These are phyloP conservation scores for Malassezia cuniculi DNA, from an alignment of 1,284 basidiomycete species.

Conservation along the genomic window DNA sequence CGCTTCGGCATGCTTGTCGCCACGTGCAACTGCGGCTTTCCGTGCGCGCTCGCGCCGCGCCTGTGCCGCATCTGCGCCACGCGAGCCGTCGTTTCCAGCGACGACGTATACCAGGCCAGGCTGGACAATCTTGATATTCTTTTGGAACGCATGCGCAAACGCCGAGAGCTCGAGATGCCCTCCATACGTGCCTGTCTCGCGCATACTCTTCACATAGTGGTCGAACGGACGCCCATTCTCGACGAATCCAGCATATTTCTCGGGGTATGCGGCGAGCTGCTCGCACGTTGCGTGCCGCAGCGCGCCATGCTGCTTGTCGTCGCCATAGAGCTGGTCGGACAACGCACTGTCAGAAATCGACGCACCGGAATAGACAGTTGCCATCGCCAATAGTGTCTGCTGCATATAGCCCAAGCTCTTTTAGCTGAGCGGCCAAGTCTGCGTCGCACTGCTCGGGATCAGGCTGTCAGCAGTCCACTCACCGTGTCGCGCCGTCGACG, in stretches of 20 bases:
- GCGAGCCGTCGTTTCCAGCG: constrained; percentile 44
- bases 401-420: constrained; percentile 37
- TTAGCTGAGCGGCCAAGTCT: constrained; percentile 33
- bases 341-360: constrained; percentile 29
- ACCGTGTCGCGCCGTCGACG: too few species aligned
- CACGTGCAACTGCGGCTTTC: constrained; percentile 16
- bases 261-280: constrained; percentile 60
- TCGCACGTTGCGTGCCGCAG: constrained; percentile 59
- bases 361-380: constrained; percentile 40
- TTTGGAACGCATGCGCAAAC: constrained; percentile 64
- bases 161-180: constrained; percentile 80
- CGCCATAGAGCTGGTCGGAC: constrained; percentile 59
- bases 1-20: constrained; percentile 11
- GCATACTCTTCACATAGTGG: constrained; percentile 34
- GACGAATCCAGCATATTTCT: constrained; percentile 71
- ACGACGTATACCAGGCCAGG: constrained; percentile 52
- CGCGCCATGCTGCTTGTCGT: constrained; percentile 57
- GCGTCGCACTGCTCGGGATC: constrained; percentile 35
- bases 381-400: constrained; percentile 42
- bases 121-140: constrained; percentile 78
- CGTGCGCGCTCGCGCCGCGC: constrained; percentile 19
- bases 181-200: constrained; percentile 62
- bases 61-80: constrained; percentile 19
- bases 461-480: too few species aligned
- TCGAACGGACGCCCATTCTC: constrained; percentile 58